Base-by-base conservation (phyloP, 768 basidiomycete genomes). In the Rhodotorula kratochvilovae region DNA sequence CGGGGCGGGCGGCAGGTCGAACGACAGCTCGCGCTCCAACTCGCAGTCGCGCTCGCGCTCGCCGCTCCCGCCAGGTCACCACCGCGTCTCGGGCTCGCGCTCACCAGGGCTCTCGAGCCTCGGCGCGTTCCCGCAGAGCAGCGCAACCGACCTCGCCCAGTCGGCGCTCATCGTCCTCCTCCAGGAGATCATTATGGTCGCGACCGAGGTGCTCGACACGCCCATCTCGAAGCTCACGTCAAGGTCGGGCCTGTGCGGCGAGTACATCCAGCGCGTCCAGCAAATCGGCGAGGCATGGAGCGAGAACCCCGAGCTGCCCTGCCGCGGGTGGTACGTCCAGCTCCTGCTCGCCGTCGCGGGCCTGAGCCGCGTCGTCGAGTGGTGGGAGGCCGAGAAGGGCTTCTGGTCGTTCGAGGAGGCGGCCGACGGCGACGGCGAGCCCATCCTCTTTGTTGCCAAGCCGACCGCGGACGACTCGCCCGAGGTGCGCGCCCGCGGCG, bases 311-410 rank as follows among this genome's bases (percentile, higher is more conserved):
- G 93, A 97, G 80, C 97, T 94, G 90, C 92, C 93, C 76, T 94
- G 96, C 35, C 85, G 95, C 67, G 92, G 90, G 69, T 99, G 95
- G 96, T 98, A 97, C 81, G 93, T 97, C 63, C 93, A 95, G 79
- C 89, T 97, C 36, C 85, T 98, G 10, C 87, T 97, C 60, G 95
- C 96, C 31, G 89, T 98, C 59, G 96, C 96, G 43, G 92, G 91
- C 77, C 87, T 99, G 73, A 91, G 89, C 80, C 89, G 95, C 68
- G 96, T 98, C 39, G 89, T 97, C 73, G 96, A 97, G 79, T 99
- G 96, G 95, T 77, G 77, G 77, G 94, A 96, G 81, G 96, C 96
- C 19, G 95, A 98, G 83, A 94, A 94, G 78, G 92, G 94, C 76
- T 99, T 99, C 81, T 99, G 96, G 96, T 96, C 96, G 78, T 98